A percentile compares a stretch with the other conserved stretches of the same genome.
These are phyloP conservation scores for Lactuca sativa DNA, from an alignment of 129 eudicot species.

Conservation along the genomic window DNA sequence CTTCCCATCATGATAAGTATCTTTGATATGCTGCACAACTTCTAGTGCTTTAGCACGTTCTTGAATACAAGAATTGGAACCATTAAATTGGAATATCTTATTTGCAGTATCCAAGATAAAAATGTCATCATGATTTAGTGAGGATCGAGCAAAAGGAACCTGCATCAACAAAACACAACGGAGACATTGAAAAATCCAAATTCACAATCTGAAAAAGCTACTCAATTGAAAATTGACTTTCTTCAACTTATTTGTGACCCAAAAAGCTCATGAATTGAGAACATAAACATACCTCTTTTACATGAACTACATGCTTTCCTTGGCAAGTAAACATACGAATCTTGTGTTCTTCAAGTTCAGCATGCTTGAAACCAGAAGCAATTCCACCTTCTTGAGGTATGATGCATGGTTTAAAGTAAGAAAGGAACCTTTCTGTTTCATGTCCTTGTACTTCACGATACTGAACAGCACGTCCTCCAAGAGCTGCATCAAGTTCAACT, in stretches of 20 bases:
- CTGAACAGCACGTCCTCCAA: constrained; percentile 97
- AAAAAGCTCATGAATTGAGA: constrained; percentile 10
- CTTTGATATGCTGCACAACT: constrained; percentile 95
- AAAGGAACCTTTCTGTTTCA: constrained; percentile 92
- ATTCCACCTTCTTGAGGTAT: constrained; percentile 95
- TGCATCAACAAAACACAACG: constrained; percentile 20
- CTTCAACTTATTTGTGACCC: too few species aligned
- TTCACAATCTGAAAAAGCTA: not conserved
- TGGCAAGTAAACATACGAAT: constrained; percentile 69
- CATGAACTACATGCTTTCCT: constrained; percentile 93
- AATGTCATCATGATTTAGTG: constrained; percentile 92
- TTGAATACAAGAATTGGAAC: constrained; percentile 90
- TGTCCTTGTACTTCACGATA: constrained; percentile 98
- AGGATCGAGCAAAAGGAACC: constrained; percentile 90
- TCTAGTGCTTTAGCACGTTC: constrained; percentile 98
- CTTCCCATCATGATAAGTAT: constrained; percentile 90
- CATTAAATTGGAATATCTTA: constrained; percentile 91
- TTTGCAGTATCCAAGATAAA: constrained; percentile 82
- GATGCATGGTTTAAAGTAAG: constrained; percentile 96
- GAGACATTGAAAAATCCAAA: constrained; percentile 7
- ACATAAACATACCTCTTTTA: constrained; percentile 71
- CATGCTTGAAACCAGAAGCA: constrained; percentile 86
- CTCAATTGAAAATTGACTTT: too few species aligned
- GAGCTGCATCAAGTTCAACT: constrained; percentile 91
- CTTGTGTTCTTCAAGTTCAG: constrained; percentile 66